phyloP scores from a whole-genome alignment of 2,329 filamentous ascomycete species.

The Aspergillus clavatus region DNA sequence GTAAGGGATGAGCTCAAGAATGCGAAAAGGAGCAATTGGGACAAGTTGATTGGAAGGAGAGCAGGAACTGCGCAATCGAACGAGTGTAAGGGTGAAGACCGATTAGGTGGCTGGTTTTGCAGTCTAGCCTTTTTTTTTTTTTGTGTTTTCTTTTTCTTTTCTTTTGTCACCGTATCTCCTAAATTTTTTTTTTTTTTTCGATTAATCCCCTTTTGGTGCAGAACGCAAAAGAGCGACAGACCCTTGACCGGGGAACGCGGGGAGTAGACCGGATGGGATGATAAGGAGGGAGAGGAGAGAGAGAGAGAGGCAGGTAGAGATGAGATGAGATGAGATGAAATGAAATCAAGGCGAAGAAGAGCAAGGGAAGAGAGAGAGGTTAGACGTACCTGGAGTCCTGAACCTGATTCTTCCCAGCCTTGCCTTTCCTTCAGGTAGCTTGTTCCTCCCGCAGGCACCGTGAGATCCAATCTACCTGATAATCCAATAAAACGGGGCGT shows the following conservation, averaged over 20 bases:
- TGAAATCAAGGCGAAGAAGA: neutral
- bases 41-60: slow-evolving; percentile 2
- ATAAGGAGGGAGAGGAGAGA: neutral
- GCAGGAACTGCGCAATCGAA: neutral
- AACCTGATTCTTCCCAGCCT: no score
- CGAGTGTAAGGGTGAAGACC: neutral
- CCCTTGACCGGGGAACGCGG: neutral
- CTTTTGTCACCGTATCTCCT: no score
- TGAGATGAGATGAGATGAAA: neutral
- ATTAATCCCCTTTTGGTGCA: slow-evolving; percentile 5
- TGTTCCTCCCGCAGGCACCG: neutral
- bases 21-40: slow-evolving; percentile 10
- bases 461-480: neutral
- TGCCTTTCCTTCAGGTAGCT: neutral
- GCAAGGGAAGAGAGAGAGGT: no score
- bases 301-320: neutral
- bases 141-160: slow-evolving; percentile 1
- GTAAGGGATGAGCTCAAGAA: slow-evolving; percentile 13
- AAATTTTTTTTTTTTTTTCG: neutral
- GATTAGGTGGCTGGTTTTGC: slow-evolving; percentile 4
- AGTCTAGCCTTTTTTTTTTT: slow-evolving; percentile 1
- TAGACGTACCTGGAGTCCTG: no score
- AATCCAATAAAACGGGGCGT: neutral
- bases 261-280: neutral
- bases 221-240: neutral